Evolutionary conservation across 179 eudicot species (phyloP).

Genomic region (Pouteria campechiana): DNA sequence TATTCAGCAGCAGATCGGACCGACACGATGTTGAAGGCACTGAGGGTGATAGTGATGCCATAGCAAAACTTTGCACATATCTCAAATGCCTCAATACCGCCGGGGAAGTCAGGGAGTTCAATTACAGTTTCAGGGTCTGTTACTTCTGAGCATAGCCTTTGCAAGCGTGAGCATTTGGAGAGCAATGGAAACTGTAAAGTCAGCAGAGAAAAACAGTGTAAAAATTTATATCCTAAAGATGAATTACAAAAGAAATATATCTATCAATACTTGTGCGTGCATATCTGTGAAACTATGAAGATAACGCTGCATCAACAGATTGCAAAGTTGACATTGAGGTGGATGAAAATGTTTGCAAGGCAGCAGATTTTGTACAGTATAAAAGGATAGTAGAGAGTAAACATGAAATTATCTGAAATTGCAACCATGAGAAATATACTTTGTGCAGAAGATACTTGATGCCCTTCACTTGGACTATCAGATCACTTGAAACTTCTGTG

Average conservation of each 20-base stretch:
- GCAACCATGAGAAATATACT: conserved; percentile 39
- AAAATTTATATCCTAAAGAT: too few relatives aligned
- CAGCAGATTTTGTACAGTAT: too few relatives aligned
- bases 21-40: conserved; percentile 71
- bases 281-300: not conserved
- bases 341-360: too few relatives aligned
- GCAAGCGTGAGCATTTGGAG: conserved; percentile 69
- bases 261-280: not conserved
- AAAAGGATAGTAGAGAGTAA: too few relatives aligned
- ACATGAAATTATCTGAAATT: too few relatives aligned
- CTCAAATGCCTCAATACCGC: conserved; percentile 73
- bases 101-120: conserved; percentile 85
- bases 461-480: conserved; percentile 70
- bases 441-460: conserved; percentile 80
- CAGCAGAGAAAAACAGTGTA: too few relatives aligned
- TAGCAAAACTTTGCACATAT: conserved; percentile 87
- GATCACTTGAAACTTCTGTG: conserved; percentile 86
- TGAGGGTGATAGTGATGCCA: conserved; percentile 75
- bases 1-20: conserved; percentile 74
- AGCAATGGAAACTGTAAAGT: conserved; percentile 86
- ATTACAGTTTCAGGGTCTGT: conserved; percentile 45
- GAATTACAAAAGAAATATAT: too few relatives aligned
- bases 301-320: too few relatives aligned
- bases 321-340: too few relatives aligned
- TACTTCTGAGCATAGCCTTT: conserved; percentile 58